A percentile compares a stretch with the other conserved stretches of the same genome.
Evolutionary conservation across 2,329 filamentous ascomycete genomes (phyloP).

Genomic region (Zymoseptoria tritici): DNA sequence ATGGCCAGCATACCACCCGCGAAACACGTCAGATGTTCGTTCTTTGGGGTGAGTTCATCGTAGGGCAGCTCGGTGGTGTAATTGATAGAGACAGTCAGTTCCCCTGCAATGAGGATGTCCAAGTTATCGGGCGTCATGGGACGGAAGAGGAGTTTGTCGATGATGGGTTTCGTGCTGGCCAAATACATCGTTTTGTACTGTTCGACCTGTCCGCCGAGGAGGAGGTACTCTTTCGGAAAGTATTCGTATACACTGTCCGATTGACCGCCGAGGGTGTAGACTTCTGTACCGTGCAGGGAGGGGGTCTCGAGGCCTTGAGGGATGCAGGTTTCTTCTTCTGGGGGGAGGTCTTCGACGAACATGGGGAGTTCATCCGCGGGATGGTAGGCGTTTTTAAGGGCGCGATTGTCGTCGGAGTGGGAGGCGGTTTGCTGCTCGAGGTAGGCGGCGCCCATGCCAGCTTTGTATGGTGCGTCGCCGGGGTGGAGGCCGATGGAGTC

Average conservation of each 20-base stretch:
- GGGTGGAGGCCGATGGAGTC: neutral
- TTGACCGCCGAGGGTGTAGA: conserved; percentile 49
- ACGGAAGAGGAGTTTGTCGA: conserved; percentile 67
- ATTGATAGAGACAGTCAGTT: conserved; percentile 35
- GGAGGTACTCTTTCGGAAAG: conserved; percentile 58
- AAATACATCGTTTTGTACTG: conserved; percentile 71
- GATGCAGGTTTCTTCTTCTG: conserved; percentile 13
- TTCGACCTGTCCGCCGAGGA: conserved; percentile 65
- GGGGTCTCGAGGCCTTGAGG: conserved; percentile 50
- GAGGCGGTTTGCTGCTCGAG: conserved; percentile 3
- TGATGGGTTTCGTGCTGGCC: conserved; percentile 58
- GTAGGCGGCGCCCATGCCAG: neutral
- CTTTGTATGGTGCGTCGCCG: conserved; percentile 1
- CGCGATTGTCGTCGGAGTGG: neutral
- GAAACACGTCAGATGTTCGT: conserved; percentile 49
- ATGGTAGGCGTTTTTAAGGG: neutral
- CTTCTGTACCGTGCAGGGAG: conserved; percentile 39
- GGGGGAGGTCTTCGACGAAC: neutral
- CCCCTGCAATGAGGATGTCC: conserved; percentile 68
- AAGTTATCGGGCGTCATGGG: conserved; percentile 63
- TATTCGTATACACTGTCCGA: conserved; percentile 53
- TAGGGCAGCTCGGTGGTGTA: conserved; percentile 35
- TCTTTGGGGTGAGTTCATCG: conserved; percentile 35
- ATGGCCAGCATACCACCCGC: conserved; percentile 50
- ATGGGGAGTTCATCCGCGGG: neutral